These are phyloP conservation scores for Emericellopsis atlantica DNA, from an alignment of 2,329 filamentous ascomycete genomes.

Conservation along the genomic window DNA sequence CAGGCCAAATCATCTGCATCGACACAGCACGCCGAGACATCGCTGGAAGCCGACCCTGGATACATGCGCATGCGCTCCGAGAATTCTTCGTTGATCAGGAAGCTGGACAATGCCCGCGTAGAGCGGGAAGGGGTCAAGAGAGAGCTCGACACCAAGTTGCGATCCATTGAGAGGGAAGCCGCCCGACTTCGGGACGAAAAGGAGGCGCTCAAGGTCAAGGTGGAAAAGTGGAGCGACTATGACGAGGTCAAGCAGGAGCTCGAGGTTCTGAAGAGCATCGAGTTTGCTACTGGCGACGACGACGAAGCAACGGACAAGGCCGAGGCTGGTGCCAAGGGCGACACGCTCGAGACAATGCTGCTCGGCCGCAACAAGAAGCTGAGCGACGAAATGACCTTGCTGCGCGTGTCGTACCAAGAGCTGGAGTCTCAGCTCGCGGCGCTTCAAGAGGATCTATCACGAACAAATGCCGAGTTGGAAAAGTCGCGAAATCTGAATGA, in stretches of 20 bases:
- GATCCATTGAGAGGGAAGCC: slow-evolving; percentile 69
- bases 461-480: slow-evolving; percentile 75
- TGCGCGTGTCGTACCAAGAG: slow-evolving; percentile 90
- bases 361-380: slow-evolving; percentile 94
- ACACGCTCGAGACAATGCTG: slow-evolving; percentile 82
- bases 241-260: slow-evolving; percentile 93
- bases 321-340: slow-evolving; percentile 40
- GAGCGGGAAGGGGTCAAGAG: slow-evolving; percentile 75
- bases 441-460: slow-evolving; percentile 72
- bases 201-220: slow-evolving; percentile 65
- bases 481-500: slow-evolving; percentile 73
- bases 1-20: slow-evolving; percentile 64
- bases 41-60: slow-evolving; percentile 76
- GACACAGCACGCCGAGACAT: slow-evolving; percentile 44
- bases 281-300: slow-evolving; percentile 78
- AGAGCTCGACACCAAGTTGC: slow-evolving; percentile 61
- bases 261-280: slow-evolving; percentile 93
- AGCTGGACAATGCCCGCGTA: slow-evolving; percentile 70
- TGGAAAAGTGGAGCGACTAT: slow-evolving; percentile 87
- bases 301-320: slow-evolving; percentile 23
- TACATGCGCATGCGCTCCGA: slow-evolving; percentile 85
- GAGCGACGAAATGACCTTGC: slow-evolving; percentile 80
- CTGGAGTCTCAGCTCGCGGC: slow-evolving; percentile 68
- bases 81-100: slow-evolving; percentile 82
- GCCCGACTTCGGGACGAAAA: slow-evolving; percentile 66